Evolutionary conservation across 768 basidiomycete species (phyloP).

Genomic region (Suillus fuscotomentosus): DNA sequence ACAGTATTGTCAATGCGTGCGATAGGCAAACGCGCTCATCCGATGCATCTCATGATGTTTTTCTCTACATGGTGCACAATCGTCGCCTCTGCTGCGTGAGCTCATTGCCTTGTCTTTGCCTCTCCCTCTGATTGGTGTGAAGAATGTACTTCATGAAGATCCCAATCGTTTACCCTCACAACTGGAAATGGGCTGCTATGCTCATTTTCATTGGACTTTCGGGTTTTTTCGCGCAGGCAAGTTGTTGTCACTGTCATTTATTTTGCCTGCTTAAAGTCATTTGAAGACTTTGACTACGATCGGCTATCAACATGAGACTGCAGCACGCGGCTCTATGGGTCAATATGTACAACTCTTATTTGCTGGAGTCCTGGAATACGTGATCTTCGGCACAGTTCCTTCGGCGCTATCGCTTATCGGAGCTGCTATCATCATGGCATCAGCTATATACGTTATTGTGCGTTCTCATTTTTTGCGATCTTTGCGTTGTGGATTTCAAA

Average conservation of each 20-base stretch:
- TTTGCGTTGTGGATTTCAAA: neutral
- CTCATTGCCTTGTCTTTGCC: neutral
- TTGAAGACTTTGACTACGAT: constrained; percentile 52
- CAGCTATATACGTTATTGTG: constrained; percentile 5
- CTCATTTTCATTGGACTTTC: constrained; percentile 16
- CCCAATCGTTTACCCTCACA: constrained; percentile 16
- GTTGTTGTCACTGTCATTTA: neutral
- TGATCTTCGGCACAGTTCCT: constrained; percentile 62
- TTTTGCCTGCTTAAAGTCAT: neutral
- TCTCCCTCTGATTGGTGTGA: neutral
- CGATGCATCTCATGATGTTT: constrained; percentile 68
- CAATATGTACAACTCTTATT: constrained; percentile 69
- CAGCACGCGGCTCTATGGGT: constrained; percentile 59
- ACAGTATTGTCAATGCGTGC: constrained; percentile 55
- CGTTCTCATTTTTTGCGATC: neutral
- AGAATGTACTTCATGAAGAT: constrained; percentile 13
- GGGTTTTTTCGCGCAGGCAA: constrained; percentile 19
- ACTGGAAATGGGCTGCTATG: constrained; percentile 16
- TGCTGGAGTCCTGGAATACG: constrained; percentile 58
- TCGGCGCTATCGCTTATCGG: constrained; percentile 61
- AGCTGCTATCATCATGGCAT: constrained; percentile 49
- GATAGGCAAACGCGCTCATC: constrained; percentile 74
- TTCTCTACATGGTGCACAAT: constrained; percentile 59
- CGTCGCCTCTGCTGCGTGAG: constrained; percentile 13
- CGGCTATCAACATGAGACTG: constrained; percentile 65